Conservation (phyloP, 352 stramenopile species). For the Phytophthora lateralis region DNA sequence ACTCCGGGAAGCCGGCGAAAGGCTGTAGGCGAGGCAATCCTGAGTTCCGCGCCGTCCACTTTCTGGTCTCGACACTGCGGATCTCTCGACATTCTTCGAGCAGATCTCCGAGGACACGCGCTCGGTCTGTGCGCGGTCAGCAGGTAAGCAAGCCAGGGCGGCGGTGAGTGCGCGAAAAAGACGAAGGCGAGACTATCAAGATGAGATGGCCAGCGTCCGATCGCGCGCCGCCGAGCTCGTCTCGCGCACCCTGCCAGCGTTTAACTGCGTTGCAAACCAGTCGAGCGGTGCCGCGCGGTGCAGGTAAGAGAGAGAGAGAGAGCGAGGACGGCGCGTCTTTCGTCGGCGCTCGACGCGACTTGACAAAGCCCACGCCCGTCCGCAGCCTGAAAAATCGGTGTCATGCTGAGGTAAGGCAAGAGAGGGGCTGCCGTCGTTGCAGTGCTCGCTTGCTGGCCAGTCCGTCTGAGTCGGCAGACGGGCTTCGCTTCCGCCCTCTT, state of each 20-base stretch:
- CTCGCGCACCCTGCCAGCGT: background rate
- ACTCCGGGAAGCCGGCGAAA: background rate
- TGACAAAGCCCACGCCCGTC: constrained; percentile 22
- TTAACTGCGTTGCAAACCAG: constrained; percentile 14
- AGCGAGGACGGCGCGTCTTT: constrained; percentile 5
- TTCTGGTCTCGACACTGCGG: constrained; percentile 14
- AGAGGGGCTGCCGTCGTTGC: constrained; percentile 13
- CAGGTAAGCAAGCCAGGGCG: constrained; percentile 13
- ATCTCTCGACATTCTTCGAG: constrained; percentile 20
- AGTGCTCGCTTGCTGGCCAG: constrained; percentile 25
- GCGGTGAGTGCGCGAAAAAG: constrained; percentile 16
- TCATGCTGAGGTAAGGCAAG: constrained; percentile 9
- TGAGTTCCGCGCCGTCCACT: constrained; percentile 20
- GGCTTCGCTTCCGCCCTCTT: constrained; percentile 13
- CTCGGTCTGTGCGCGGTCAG: constrained; percentile 13
- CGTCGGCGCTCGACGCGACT: constrained; percentile 12
- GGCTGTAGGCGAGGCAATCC: constrained; percentile 2
- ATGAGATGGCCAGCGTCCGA: constrained; percentile 26
- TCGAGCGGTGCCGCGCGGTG: constrained; percentile 12
- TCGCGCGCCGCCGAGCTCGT: constrained; percentile 11
- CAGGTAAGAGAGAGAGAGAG: constrained; percentile 21
- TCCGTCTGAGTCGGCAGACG: constrained; percentile 31
- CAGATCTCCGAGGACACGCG: constrained; percentile 24
- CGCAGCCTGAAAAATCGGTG: constrained; percentile 20
- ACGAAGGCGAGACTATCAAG: constrained; percentile 20